Evolutionary conservation across 495 filamentous ascomycete species (phyloP).

Genomic region (Tuber microsphaerosporum): DNA sequence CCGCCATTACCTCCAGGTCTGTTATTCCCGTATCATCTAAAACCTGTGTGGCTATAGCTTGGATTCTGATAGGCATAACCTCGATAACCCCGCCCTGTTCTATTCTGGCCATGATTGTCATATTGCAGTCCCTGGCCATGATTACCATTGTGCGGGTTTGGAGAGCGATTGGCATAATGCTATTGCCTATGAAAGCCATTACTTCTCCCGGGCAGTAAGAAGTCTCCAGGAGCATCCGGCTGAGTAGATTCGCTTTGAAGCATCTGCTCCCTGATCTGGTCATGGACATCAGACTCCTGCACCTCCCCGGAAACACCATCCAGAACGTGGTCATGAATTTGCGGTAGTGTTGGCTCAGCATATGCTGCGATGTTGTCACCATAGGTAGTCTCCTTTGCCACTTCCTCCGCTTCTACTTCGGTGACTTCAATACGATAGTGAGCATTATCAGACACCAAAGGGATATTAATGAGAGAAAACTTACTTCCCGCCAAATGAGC

Average conservation of each 20-base stretch:
- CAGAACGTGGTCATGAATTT: background rate
- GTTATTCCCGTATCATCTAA: slow-evolving; percentile 17
- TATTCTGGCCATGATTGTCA: slow-evolving; percentile 9
- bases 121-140: slow-evolving; percentile 2
- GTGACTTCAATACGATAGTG: slow-evolving; percentile 19
- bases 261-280: background rate
- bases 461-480: background rate
- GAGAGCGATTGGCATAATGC: slow-evolving; percentile 8
- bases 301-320: background rate
- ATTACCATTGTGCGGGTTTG: background rate
- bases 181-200: slow-evolving; percentile 6
- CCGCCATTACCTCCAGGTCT: slow-evolving; percentile 7
- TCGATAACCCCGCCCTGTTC: slow-evolving; percentile 13
- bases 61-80: slow-evolving; percentile 2
- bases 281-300: background rate
- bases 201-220: background rate
- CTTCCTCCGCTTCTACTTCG: slow-evolving; percentile 27
- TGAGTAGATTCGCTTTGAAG: background rate
- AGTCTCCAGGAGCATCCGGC: background rate
- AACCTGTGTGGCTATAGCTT: background rate
- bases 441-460: background rate
- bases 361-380: background rate
- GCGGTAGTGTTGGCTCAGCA: no score
- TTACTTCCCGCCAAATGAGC: slow-evolving; percentile 35
- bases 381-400: background rate